Evolutionary conservation across 768 basidiomycete species (phyloP), one percentile per base, ranked within the genome.

Genomic region (Termitomyces sp.): DNA sequence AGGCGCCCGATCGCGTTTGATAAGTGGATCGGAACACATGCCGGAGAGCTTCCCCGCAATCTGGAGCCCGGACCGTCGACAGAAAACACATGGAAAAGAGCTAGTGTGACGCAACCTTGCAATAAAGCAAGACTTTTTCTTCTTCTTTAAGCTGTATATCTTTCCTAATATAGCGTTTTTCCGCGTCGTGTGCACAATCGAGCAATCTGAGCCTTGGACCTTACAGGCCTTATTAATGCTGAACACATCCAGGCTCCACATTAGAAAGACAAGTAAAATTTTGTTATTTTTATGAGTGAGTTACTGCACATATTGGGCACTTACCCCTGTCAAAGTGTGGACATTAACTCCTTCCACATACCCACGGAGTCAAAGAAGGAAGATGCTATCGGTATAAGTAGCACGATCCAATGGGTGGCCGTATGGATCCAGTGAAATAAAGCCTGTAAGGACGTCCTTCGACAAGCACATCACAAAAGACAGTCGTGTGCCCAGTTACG

Each of bases 61-160:
- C 37, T 55, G 59, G 62, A 55, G 20, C 8, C n/a, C 39, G 39
- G 46, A 57, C 50, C 37, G 32, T 63, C 62, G 62, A 57, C 46
- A 31, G 16, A 46, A 59, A 61, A 59, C 60, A 63, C 60, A 53
- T 57, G 58, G 31, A n/a, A 57, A 43, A 24, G 31, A 34, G n/a
- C n/a, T 16, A 37, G 22, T 36, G 49, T 46, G 31, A 46, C 36
- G 41, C 27, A 31, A 48, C 20, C 16, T 13, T n/a, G 36, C 16
- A 24, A 50, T 13, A 6, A 26, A 16, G n/a, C n/a, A n/a, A n/a
- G n/a, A n/a, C n/a, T n/a, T n/a, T 42, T 26, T 26, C 7, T 27
- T 26, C 14, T 18, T 16, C 4, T 26, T 12, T 16, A 26, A 26
- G 44, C 8, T 24, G 42, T 43, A 22, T 43, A 29, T 3, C 22